phyloP scores from a whole-genome alignment of 1,284 basidiomycete genomes.

The Apiotrichum veenhuisii region DNA sequence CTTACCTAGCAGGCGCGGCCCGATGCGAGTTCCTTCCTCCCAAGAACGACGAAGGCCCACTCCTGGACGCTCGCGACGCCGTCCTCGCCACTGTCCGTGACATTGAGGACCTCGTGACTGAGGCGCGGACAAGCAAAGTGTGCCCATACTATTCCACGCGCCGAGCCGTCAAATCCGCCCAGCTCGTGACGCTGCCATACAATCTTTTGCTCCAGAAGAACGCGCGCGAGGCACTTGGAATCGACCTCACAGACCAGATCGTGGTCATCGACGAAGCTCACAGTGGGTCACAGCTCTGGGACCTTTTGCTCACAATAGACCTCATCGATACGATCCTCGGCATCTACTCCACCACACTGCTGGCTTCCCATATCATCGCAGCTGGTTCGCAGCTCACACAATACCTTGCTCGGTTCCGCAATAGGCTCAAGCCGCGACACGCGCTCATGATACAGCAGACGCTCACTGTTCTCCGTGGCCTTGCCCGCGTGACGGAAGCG shows the following conservation, averaged over 20 bases:
- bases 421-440: constrained; percentile 37
- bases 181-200: constrained; percentile 88
- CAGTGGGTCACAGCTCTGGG: constrained; percentile 58
- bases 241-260: constrained; percentile 75
- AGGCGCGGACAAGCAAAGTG: constrained; percentile 63
- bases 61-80: constrained; percentile 85
- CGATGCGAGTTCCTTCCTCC: constrained; percentile 78
- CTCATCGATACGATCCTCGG: constrained; percentile 82
- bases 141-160: constrained; percentile 95
- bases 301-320: constrained; percentile 54
- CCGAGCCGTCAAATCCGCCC: constrained; percentile 79
- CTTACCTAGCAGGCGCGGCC: constrained; percentile 51
- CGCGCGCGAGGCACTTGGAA: constrained; percentile 80
- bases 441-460: constrained; percentile 1
- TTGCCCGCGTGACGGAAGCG: constrained; percentile 58
- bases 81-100: constrained; percentile 84
- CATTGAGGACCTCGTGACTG: constrained; percentile 82
- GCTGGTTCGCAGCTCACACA: neutral
- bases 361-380: constrained; percentile 26
- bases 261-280: constrained; percentile 96
- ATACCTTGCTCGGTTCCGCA: constrained; percentile 53
- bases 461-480: constrained; percentile 50
- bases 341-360: constrained; percentile 71
- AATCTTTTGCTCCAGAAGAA: constrained; percentile 82
- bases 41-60: constrained; percentile 63